Base-by-base conservation (phyloP, 768 basidiomycete genomes). In the Strobilomyces confusus region DNA sequence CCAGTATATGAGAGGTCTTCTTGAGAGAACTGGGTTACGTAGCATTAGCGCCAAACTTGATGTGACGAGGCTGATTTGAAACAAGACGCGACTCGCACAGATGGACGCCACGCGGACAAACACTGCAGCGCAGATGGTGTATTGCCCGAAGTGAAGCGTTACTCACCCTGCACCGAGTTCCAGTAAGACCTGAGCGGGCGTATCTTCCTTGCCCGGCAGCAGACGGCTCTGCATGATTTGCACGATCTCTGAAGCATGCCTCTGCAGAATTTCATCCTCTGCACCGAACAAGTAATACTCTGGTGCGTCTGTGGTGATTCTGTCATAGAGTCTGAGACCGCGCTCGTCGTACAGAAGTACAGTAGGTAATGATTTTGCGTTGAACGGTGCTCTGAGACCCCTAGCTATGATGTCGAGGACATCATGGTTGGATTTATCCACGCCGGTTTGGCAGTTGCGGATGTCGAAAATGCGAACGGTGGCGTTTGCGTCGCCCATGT, bases 91-190 rank as follows among this genome's bases (percentile, higher is more conserved):
- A 19, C 9, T 45, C 37, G 38, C 13, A 44, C n/a, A 29, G n/a
- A 20, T 17, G 20, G 14, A 42, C 36, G 14, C 26, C 15, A 14
- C 43, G 22, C n/a, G 14, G 14, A 41, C 38, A 41, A 49, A 25
- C 33, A 15, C 33, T 12, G 33, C 13, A 5, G 13, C 15, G 33
- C 33, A 34, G 12, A 15, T 15, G 3, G 13, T 7, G 29, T 9
- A 34, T 14, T 8, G 17, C 49, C n/a, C 44, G 29, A 11, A 15
- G 26, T 1, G 13, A 34, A 26, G 9, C 33, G 44, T 29, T 5
- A 43, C 90, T 78, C 69, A 94, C 92, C 95, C 95, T 9, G 94
- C 91, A 41, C 95, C 95, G n/a, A 98, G 79, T 66, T 98, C 95
- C 38, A 98, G 77, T 8, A 97, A 77, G 48, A 85, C 77, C 49